Evolutionary conservation across 257 asterid genomes (phyloP).

Genomic region (Eucommia ulmoides): DNA sequence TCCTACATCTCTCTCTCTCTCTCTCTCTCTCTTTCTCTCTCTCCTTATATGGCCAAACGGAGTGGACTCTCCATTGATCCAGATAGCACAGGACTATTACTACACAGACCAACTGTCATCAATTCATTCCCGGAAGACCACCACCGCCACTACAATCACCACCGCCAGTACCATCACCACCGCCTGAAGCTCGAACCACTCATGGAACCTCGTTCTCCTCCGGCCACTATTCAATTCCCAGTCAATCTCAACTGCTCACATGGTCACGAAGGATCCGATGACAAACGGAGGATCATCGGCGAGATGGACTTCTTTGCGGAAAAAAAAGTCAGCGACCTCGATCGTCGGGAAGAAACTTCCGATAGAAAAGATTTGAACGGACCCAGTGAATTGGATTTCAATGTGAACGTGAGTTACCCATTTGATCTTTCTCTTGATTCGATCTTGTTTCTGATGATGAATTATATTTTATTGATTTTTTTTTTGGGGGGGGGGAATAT

Average conservation of each 20-base stretch:
- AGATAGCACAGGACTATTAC: constrained; percentile 33
- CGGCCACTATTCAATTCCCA: constrained; percentile 66
- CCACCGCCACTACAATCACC: constrained; percentile 8
- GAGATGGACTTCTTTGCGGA: constrained; percentile 77
- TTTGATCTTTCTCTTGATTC: neutral
- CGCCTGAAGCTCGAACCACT: constrained; percentile 7
- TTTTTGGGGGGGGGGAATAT: too few relatives aligned
- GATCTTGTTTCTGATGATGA: too few relatives aligned
- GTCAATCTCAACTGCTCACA: constrained; percentile 31
- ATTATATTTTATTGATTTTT: neutral
- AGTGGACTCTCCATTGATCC: constrained; percentile 95
- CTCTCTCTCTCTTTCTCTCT: constrained; percentile 14
- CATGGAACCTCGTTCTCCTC: constrained; percentile 39
- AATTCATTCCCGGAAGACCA: constrained; percentile 7
- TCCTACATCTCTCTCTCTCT: constrained; percentile 14
- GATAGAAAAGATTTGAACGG: constrained; percentile 10
- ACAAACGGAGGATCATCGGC: constrained; percentile 24
- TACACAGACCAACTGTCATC: constrained; percentile 10
- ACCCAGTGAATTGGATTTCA: constrained; percentile 31
- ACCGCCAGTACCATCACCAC: constrained; percentile 4
- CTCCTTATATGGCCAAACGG: constrained; percentile 54
- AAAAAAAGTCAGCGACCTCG: constrained; percentile 16
- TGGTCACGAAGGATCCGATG: constrained; percentile 6
- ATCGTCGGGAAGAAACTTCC: constrained; percentile 7
- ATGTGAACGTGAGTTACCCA: constrained; percentile 43